Evolutionary conservation across 805 yeast species (phyloP), one percentile per base, ranked within the genome.

Genomic region (Myxozyma sirexii): DNA sequence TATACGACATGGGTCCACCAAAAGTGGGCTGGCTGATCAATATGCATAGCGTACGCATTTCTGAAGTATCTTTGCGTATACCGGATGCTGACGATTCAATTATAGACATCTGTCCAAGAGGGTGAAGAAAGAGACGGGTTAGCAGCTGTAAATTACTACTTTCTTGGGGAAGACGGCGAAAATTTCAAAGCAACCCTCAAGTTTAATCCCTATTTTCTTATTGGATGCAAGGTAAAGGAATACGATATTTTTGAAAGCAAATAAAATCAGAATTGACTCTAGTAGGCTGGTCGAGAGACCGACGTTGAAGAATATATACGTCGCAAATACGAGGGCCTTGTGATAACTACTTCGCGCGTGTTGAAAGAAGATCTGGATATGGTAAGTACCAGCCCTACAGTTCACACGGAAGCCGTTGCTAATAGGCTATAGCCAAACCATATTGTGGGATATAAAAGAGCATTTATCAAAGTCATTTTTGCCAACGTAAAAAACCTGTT

Each of bases 151-250:
- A 97, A 94, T 68, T 91, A 87, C 73, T 96, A 96, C 71, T 94
- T 96, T 68, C 75, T 94, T 6, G 98, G 92, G 72, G 97, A 90
- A 69, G 97, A 92, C 72, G 99, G 99, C 49, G 99, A 97, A 5
- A 84, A 88, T 45, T 94, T 96, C 77, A 94, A 93, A 71, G 86
- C 91, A 3, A 87, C 96, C 0, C 74, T 89, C 13, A 87, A 82
- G 59, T 89, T 82, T 70, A 91, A 90, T 67, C 99, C 99, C 0
- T 94, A 94, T 72, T 88, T 94, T 69, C 82, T 87, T 53, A 75
- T 94, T 10, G 79, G 84, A 1, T 83, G 90, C 64, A 77, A 81
- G n/a, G 81, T 81, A 1, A 83, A 84, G 12, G 29, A 38, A n/a
- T n/a, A n/a, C n/a, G n/a, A n/a, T n/a, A 24, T 24, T 8, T 41